Evolutionary conservation across 2,329 filamentous ascomycete genomes (phyloP).

Genomic region (Boeremia lycopersici): DNA sequence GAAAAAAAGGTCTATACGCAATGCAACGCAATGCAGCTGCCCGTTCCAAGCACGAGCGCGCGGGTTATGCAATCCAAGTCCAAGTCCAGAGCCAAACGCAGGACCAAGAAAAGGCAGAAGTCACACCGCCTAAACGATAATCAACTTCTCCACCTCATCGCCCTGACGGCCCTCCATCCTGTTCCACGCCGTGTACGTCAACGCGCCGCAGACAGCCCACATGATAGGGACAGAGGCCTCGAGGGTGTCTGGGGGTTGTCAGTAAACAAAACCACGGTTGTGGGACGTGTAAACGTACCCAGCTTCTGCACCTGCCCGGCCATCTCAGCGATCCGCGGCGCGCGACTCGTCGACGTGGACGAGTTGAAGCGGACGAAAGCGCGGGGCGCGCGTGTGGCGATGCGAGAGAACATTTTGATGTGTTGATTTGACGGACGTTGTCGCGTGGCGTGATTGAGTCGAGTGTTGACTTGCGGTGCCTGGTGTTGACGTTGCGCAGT

Average conservation of each 20-base stretch:
- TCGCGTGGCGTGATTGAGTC: no score
- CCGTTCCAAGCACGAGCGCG: no score
- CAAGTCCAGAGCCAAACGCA: not conserved
- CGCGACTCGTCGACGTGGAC: conserved; percentile 26
- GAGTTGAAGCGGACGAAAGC: conserved; percentile 40
- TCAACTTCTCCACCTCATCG: conserved; percentile 38
- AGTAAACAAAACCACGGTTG: no score
- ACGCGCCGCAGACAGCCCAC: conserved; percentile 37
- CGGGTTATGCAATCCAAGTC: no score
- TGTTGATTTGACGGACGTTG: not conserved
- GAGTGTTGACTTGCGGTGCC: no score
- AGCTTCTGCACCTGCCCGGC: conserved; percentile 40
- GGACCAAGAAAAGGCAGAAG: not conserved
- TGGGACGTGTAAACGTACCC: no score
- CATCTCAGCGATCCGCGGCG: conserved; percentile 38
- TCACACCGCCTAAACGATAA: conserved; percentile 23
- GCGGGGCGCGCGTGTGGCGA: conserved; percentile 30
- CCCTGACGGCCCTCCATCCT: conserved; percentile 35
- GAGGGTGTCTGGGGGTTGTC: conserved; percentile 20
- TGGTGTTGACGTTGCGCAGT: no score
- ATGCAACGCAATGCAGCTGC: not conserved
- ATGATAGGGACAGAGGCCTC: conserved; percentile 41
- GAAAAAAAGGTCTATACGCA: not conserved
- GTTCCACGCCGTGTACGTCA: conserved; percentile 38
- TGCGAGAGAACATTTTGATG: conserved; percentile 27